Percentiles rank a stretch among this genome's conserved stretches.
Evolutionary conservation across 208 protist genomes (phyloP).

Genomic region (Tritrichomonas musculus): DNA sequence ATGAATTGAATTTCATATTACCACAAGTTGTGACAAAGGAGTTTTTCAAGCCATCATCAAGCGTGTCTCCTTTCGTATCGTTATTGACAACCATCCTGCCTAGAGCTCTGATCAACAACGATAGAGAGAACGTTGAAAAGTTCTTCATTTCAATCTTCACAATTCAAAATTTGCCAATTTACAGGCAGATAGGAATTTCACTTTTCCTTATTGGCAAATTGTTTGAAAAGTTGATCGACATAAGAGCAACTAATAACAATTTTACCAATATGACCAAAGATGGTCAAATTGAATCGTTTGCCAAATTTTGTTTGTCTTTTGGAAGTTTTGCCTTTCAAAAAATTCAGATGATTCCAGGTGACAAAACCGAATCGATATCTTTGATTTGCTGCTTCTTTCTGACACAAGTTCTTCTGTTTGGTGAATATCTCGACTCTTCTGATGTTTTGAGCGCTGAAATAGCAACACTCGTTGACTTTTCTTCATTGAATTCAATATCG

Average conservation of each 20-base stretch:
- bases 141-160: constrained; percentile 21
- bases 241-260: background rate
- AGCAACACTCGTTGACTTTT: background rate
- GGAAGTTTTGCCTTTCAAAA: background rate
- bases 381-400: background rate
- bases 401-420: background rate
- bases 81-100: background rate
- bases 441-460: background rate
- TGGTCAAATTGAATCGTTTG: background rate
- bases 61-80: background rate
- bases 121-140: background rate
- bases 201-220: background rate
- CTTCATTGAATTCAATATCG: background rate
- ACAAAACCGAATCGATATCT: background rate
- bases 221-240: background rate
- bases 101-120: background rate
- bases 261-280: background rate
- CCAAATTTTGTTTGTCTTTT: background rate
- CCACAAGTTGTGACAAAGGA: background rate
- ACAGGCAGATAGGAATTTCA: background rate
- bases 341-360: constrained; percentile 9
- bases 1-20: background rate
- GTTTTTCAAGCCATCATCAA: background rate
- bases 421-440: background rate
- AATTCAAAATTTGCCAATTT: background rate